Base-by-base conservation (phyloP, 2,329 filamentous ascomycete genomes). In the Drechmeria coniospora region DNA sequence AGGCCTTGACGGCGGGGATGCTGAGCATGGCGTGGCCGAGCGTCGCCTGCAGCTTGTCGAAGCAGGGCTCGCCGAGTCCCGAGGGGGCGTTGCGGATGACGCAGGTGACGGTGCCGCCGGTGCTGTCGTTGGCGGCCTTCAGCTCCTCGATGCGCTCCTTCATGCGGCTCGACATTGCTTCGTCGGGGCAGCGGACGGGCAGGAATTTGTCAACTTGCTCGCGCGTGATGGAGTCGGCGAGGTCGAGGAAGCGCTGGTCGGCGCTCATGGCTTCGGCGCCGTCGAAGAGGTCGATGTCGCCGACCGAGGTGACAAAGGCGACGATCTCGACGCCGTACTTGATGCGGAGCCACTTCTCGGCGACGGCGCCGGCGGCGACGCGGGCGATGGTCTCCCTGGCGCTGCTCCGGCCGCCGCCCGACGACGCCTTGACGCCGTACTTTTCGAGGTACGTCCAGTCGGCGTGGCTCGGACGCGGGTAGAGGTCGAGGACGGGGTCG, bases 391-490 rank as follows among this genome's bases (percentile, higher is more conserved):
- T 95, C 65, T 95, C 87, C 38, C 87, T 67, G n/a, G 90, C 90
- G 50, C 78, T 86, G 50, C 79, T 86, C 36, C 90, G 70, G 29
- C 90, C 87, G 42, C 90, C 87, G 32, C 90, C 87, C 35, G 76
- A 84, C 50, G 74, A 81, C 21, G 90, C 84, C 63, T 92, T 92
- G 42, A 92, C 75, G 32, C 87, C 87, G 53, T 98, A 98, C 61
- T 95, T 95, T 54, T 93, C 81, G 35, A 93, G 66, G 59, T 95
- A 95, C 34, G 90, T 95, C 72, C 79, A 94, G 57, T 95, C 87
- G 34, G 90, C 87, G 57, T 95, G 90, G 50, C 75, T 83, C 20
- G 87, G 90, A 28, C 90, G 71, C 4, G 90, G 90, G 65, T 79
- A 95, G 36, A 74, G 59, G 55, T 95, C 82, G 72, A 94, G 94